Evolutionary conservation across 495 filamentous ascomycete species (phyloP), one percentile per base, ranked within the genome.

Genomic region (Acidiella bohemica): DNA sequence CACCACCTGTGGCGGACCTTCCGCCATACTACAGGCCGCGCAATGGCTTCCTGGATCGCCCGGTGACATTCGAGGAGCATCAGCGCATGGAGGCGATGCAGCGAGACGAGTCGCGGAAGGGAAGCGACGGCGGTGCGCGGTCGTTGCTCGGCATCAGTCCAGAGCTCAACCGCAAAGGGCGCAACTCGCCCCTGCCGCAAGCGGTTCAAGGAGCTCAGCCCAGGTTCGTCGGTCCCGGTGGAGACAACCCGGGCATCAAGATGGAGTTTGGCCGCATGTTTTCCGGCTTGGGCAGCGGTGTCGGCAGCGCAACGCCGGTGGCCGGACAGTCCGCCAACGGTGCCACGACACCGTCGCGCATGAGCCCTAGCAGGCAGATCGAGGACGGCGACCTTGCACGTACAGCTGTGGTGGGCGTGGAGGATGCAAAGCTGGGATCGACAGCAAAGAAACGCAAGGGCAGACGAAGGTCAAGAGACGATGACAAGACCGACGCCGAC

Each of bases 181-280:
- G 77, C 11, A 53, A 71, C 13, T 93, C 86, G 17, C 86, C 86
- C 0, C 64, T 93, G 12, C 86, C 86, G 5, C 86, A 94, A 60
- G 85, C 86, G 8, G 86, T 94, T 2, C 86, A 94, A 53, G 86
- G 86, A 13, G 86, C 84, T 5, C 84, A 92, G 61, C 80, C 76
- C 22, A 80, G 82, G 47, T 68, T 75, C 24, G 67, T 77, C 24
- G 80, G 80, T 11, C 80, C 82, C 2, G 73, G 74, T 17, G 80
- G 76, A 5, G 84, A 92, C 50, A 84, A 90, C 47, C 77, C 85
- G 0, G 75, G 75, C 8, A 86, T 94, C 53, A 93, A 93, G 67
- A 86, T 76, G 55, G 86, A 93, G 51, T 81, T 93, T 54, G 84
- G 84, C 7, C 73, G 82, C 22, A 88, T 93, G 64, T 94, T 93